Conservation (phyloP, 2,329 filamentous ascomycete genomes). For the Calonectria honghensis region DNA sequence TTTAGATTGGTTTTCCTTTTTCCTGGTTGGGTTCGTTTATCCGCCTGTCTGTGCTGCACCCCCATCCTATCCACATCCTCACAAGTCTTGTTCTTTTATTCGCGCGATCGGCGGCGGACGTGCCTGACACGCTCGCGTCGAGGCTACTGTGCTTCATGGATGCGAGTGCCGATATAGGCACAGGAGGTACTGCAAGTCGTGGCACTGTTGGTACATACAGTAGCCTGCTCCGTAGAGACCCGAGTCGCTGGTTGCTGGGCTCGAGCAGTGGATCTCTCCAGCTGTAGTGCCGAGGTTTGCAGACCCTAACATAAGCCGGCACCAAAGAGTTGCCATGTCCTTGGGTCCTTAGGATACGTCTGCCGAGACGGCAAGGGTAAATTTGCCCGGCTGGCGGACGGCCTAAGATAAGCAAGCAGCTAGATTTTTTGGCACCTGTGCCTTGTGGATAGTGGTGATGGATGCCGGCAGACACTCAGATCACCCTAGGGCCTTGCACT, state of each 20-base stretch:
- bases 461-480: constrained; percentile 22
- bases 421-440: constrained; percentile 10
- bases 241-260: constrained; percentile 36
- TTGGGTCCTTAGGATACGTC: constrained; percentile 6
- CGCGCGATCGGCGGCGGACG: constrained; percentile 6
- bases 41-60: neutral
- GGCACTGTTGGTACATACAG: neutral
- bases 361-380: constrained; percentile 23
- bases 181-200: neutral
- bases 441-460: constrained; percentile 17
- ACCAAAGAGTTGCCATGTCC: constrained; percentile 11
- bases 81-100: neutral
- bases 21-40: neutral
- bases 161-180: constrained; percentile 14
- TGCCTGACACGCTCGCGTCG: neutral
- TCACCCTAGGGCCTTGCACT: constrained; percentile 1
- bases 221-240: constrained; percentile 21
- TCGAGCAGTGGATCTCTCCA: constrained; percentile 32
- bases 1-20: neutral
- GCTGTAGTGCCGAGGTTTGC: constrained; percentile 11
- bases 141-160: neutral
- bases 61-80: constrained; percentile 3
- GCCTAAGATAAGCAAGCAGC: constrained; percentile 5
- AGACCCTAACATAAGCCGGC: constrained; percentile 13
- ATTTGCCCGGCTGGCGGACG: constrained; percentile 5